phyloP scores from a whole-genome alignment of 371 early-diverging fungal species.

The Dichotomocladium elegans region DNA sequence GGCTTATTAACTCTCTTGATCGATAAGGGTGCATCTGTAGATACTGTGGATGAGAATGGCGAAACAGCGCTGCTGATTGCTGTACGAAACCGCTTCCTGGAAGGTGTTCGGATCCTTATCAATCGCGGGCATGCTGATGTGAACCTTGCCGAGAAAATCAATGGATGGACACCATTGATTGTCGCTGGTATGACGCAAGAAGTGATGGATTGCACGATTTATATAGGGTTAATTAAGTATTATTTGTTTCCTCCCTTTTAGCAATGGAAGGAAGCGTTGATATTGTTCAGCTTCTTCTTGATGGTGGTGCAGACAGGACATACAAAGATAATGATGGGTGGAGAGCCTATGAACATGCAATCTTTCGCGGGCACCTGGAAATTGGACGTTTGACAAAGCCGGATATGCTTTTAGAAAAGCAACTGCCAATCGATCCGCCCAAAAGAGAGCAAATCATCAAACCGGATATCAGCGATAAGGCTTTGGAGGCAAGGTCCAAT shows the following conservation, averaged over 20 bases:
- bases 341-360: constrained; percentile 69
- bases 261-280: constrained; percentile 58
- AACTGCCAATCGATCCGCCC: no score
- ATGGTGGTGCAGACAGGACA: constrained; percentile 53
- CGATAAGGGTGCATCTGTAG: constrained; percentile 45
- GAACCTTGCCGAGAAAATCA: constrained; percentile 37
- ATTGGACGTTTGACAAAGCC: constrained; percentile 53
- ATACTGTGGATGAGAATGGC: constrained; percentile 61
- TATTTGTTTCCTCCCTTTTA: constrained; percentile 8
- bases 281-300: constrained; percentile 45
- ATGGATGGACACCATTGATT: constrained; percentile 67
- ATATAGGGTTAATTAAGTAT: background rate
- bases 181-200: constrained; percentile 42
- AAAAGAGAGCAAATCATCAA: background rate
- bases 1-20: constrained; percentile 49
- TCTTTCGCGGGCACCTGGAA: constrained; percentile 56
- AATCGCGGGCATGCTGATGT: constrained; percentile 29
- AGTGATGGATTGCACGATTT: background rate
- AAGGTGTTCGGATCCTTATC: constrained; percentile 52
- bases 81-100: constrained; percentile 45
- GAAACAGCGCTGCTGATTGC: constrained; percentile 64
- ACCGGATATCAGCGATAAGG: background rate
- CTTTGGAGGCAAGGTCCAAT: constrained; percentile 18
- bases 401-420: background rate
- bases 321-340: constrained; percentile 50